Percentiles rank a stretch among this genome's conserved stretches.
Evolutionary conservation across 805 yeast species (phyloP).

Genomic region (Scheffersomyces stipitis): DNA sequence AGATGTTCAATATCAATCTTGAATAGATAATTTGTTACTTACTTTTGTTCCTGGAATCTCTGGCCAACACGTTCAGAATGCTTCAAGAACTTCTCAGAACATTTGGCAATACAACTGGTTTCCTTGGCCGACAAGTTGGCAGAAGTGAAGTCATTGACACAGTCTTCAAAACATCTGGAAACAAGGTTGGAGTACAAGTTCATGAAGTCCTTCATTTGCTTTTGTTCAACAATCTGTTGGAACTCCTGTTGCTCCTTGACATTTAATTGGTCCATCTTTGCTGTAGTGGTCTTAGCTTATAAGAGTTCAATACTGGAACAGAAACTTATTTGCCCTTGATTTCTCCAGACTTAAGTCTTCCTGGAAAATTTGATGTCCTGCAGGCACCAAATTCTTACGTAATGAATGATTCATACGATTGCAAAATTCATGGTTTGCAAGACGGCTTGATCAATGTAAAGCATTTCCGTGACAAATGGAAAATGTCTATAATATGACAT

Average conservation of each 20-base stretch:
- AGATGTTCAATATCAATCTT: background rate
- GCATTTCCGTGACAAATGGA: too few species aligned
- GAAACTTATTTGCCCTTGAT: too few species aligned
- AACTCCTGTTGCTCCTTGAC: slow-evolving; percentile 95
- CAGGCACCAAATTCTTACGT: too few species aligned
- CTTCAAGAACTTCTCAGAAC: slow-evolving; percentile 96
- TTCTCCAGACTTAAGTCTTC: too few species aligned
- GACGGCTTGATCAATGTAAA: too few species aligned
- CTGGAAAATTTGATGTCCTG: too few species aligned
- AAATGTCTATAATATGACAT: too few species aligned
- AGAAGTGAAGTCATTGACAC: slow-evolving; percentile 98
- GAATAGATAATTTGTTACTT: slow-evolving; percentile 16
- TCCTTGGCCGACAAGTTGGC: slow-evolving; percentile 83
- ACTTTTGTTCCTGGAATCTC: slow-evolving; percentile 97
- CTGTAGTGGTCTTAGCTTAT: slow-evolving; percentile 3
- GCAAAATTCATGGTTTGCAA: too few species aligned
- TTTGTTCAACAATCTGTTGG: slow-evolving; percentile 91
- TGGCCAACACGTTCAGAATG: slow-evolving; percentile 98
- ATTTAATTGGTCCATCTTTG: slow-evolving; percentile 88
- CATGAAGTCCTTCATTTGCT: slow-evolving; percentile 99
- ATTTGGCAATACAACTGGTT: slow-evolving; percentile 79
- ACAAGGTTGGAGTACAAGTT: slow-evolving; percentile 91
- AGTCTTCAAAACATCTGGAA: slow-evolving; percentile 94
- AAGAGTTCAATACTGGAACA: too few species aligned
- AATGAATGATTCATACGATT: too few species aligned